These are phyloP conservation scores for Datura wrightii DNA, from an alignment of 257 asterid genomes.

Conservation along the genomic window DNA sequence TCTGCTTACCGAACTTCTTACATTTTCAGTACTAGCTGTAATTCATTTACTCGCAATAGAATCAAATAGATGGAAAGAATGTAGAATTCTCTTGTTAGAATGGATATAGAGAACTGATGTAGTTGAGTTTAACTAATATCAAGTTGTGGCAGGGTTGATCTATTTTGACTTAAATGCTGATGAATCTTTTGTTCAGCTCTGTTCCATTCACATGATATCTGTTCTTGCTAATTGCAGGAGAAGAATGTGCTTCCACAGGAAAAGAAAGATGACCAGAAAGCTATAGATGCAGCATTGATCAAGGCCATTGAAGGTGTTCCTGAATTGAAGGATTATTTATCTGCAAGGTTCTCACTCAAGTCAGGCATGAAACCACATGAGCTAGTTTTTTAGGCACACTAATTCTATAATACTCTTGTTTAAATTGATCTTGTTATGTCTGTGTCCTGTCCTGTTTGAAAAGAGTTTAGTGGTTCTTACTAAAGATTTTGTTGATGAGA, in stretches of 20 bases:
- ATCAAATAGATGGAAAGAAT: neutral
- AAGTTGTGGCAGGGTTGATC: neutral
- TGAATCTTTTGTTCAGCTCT: neutral
- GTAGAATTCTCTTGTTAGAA: neutral
- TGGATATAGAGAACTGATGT: neutral
- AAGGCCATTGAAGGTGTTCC: constrained; percentile 39
- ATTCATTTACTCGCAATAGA: neutral
- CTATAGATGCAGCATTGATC: constrained; percentile 35
- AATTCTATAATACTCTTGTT: neutral
- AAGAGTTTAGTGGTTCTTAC: neutral
- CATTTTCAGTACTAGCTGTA: neutral
- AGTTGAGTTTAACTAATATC: neutral
- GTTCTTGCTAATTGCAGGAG: constrained; percentile 16
- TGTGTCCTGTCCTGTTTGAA: neutral
- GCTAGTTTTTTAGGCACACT: constrained; percentile 31
- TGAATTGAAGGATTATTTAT: constrained; percentile 35
- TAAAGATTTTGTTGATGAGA: constrained; percentile 21
- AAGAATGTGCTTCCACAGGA: constrained; percentile 36
- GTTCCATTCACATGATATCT: neutral
- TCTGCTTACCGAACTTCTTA: constrained; percentile 47
- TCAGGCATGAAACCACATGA: constrained; percentile 39
- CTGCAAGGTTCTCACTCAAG: constrained; percentile 35
- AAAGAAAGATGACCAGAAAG: constrained; percentile 40
- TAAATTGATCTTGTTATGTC: neutral
- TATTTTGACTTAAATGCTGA: neutral